phyloP scores from a whole-genome alignment of 331 rosid genomes.

The Quercus phellos region DNA sequence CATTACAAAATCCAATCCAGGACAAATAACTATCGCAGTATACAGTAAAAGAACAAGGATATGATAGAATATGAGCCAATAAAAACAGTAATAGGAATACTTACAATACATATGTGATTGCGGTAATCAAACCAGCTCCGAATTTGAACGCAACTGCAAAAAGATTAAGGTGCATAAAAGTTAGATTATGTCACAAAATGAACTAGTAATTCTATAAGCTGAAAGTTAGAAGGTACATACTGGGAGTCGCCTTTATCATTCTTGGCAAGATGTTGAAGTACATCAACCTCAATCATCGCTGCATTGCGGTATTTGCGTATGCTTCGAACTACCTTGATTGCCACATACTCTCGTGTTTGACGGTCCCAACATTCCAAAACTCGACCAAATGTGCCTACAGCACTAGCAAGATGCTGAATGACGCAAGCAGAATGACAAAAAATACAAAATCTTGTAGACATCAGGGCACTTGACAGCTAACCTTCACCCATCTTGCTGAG shows the following conservation, averaged over 20 bases:
- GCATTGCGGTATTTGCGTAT: constrained; percentile 65
- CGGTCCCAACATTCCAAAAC: constrained; percentile 91
- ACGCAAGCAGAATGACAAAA: constrained; percentile 64
- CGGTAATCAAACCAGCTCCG: constrained; percentile 69
- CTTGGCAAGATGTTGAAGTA: constrained; percentile 51
- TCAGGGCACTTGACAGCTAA: constrained; percentile 70
- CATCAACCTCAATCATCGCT: constrained; percentile 67
- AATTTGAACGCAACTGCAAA: constrained; percentile 66
- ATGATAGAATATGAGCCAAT: constrained; percentile 2
- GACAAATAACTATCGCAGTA: background rate
- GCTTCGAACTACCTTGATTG: constrained; percentile 70
- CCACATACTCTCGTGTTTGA: constrained; percentile 59
- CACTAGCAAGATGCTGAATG: constrained; percentile 83
- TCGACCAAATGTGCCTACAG: constrained; percentile 92
- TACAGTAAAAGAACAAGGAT: constrained; percentile 6
- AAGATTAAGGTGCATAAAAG: constrained; percentile 10
- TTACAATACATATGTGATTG: constrained; percentile 77
- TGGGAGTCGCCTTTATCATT: constrained; percentile 45
- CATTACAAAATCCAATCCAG: background rate
- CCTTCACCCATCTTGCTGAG: constrained; percentile 86
- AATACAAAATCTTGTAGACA: constrained; percentile 66
- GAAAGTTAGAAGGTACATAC: constrained; percentile 25
- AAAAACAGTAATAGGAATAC: constrained; percentile 23
- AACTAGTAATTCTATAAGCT: constrained; percentile 1
- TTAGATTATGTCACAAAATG: constrained; percentile 3